Percentiles rank a stretch among this genome's conserved stretches.
Evolutionary conservation across 176 grass and related monocot genomes (phyloP).

Genomic region (Oryza nivara): DNA sequence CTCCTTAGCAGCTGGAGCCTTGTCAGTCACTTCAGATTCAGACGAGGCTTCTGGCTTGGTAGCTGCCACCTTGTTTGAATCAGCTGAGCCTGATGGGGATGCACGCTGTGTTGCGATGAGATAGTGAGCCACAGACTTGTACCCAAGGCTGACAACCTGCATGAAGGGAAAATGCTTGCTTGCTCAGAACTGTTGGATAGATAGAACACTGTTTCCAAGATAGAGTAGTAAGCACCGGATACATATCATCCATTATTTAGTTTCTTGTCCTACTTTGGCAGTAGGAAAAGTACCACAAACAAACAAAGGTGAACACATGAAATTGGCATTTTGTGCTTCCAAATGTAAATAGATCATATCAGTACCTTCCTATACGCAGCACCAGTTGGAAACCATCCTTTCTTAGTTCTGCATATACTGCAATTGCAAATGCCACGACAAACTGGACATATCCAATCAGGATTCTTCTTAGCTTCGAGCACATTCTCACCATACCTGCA

Average conservation of each 20-base stretch:
- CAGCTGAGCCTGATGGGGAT: conserved; percentile 41
- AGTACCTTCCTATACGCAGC: conserved; percentile 72
- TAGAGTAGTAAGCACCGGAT: too few relatives aligned
- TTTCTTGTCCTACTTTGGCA: not conserved
- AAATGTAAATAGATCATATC: not conserved
- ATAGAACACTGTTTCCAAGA: too few relatives aligned
- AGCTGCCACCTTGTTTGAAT: conserved; percentile 26
- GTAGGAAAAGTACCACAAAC: not conserved
- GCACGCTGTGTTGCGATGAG: conserved; percentile 64
- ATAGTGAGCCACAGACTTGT: conserved; percentile 93
- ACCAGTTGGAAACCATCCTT: conserved; percentile 89
- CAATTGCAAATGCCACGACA: conserved; percentile 95
- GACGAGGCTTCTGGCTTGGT: conserved; percentile 19
- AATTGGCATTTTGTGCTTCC: not conserved
- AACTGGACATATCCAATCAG: conserved; percentile 79
- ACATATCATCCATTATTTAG: too few relatives aligned
- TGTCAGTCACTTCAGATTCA: conserved; percentile 16
- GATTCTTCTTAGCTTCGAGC: conserved; percentile 79
- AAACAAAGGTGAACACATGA: conserved; percentile 4
- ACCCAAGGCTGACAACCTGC: conserved; percentile 67
- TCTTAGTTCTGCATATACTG: conserved; percentile 87
- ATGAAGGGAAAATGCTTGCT: not conserved
- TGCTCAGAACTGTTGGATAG: not conserved
- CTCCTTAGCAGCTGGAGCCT: conserved; percentile 21
- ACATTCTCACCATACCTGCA: conserved; percentile 96